Conservation (phyloP, 78 protist species). For the Pigoraptor vietnamica region DNA sequence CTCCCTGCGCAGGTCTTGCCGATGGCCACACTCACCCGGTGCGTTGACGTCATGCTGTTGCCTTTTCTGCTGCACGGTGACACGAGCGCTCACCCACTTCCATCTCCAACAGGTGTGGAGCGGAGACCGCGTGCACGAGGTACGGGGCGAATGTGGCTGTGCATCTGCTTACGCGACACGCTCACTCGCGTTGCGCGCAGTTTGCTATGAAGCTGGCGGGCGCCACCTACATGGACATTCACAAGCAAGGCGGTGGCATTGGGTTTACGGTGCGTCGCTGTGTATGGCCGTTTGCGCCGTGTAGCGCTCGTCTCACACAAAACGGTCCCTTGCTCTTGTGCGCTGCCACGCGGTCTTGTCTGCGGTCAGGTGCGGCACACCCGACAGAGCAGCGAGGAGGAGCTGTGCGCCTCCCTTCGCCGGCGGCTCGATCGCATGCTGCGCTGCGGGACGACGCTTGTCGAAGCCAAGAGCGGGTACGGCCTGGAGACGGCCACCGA, state of each 20-base stretch:
- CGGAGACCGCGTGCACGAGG: conserved; percentile 74
- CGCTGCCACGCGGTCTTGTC: too few relatives aligned
- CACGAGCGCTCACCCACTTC: too few relatives aligned
- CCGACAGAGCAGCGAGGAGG: conserved; percentile 38
- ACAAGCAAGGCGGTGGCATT: conserved; percentile 85
- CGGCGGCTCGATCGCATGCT: conserved; percentile 70
- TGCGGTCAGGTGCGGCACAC: conserved; percentile 47
- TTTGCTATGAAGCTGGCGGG: conserved; percentile 59
- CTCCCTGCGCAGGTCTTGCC: conserved; percentile 35
- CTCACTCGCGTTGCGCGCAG: not conserved
- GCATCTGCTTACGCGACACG: too few relatives aligned
- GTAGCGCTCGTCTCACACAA: too few relatives aligned
- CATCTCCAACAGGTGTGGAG: conserved; percentile 17
- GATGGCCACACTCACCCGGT: conserved; percentile 90
- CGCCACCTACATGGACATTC: conserved; percentile 85
- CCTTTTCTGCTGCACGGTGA: too few relatives aligned
- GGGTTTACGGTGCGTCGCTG: conserved; percentile 45
- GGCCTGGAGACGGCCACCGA: conserved; percentile 80
- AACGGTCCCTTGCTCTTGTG: not conserved
- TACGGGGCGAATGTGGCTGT: not conserved
- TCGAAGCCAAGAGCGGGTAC: conserved; percentile 85
- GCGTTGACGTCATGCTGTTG: too few relatives aligned
- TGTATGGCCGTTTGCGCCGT: too few relatives aligned
- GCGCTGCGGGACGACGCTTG: conserved; percentile 61
- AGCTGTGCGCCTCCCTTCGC: conserved; percentile 23